Evolutionary conservation across 2,329 filamentous ascomycete genomes (phyloP), one percentile per base, ranked within the genome.

Genomic region (Eurotiales sp.): DNA sequence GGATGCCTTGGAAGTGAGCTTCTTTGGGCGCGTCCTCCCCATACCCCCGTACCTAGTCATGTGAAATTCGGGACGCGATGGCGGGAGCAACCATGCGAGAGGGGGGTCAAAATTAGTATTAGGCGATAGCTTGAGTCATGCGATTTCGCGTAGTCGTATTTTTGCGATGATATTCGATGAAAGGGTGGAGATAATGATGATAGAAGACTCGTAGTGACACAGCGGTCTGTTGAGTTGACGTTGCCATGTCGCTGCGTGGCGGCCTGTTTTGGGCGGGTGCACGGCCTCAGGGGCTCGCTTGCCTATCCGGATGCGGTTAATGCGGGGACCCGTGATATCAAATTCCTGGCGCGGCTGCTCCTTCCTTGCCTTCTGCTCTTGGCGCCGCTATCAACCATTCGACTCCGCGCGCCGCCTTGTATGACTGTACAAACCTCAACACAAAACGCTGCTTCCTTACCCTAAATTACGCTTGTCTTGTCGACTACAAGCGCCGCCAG

Each of bases 1-100:
- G 63, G 85, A 84, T 69, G 90, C 90, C 78, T 95, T 95, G 66
- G 88, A 84, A 73, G 87, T 93, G 73, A 96, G 83, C 79, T 97
- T 97, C 66, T 76, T 76, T 36, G 73, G 73, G 64, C 73, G 72
- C 66, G 73, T 76, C 67, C 72, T 71, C 66, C 71, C 71, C 67
- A 73, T 61, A 63, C 67, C 70, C 66, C 67, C 64, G 67, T 72
- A 67, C 66, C 70, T 65, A 65, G 70, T 73, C 67, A 74, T 73
- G 49, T 61, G 64, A 61, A 66, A 65, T 66, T 69, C 67, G 61
- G 66, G 66, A 61, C 64, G 67, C 62, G 62, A 65, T 61, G 57
- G 63, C 56, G 58, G 59, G 60, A 65, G 62, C 59, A 58, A 67
- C 63, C 69, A 71, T 70, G 65, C 66, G 69, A 58, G 51, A 80